A percentile compares a stretch with the other conserved stretches of the same genome.
Conservation (phyloP, 192 early-diverging fungal species). For the Diversispora epigaea region DNA sequence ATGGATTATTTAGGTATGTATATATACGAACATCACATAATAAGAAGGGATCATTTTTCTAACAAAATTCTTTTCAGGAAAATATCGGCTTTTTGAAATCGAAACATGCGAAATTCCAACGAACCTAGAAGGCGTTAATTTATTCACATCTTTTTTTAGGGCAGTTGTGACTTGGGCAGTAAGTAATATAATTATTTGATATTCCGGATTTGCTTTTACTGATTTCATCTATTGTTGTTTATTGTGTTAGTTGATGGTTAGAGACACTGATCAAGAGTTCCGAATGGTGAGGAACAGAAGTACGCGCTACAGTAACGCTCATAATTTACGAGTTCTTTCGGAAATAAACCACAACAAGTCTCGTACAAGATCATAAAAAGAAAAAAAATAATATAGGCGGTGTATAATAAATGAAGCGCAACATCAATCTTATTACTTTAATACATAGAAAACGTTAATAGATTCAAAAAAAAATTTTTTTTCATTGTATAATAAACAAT, state of each 20-base stretch:
- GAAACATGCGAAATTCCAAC: conserved; percentile 24
- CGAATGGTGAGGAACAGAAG: neutral
- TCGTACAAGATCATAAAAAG: neutral
- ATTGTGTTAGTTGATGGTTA: conserved; percentile 16
- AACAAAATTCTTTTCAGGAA: conserved; percentile 9
- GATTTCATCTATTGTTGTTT: conserved; percentile 13
- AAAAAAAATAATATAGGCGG: neutral
- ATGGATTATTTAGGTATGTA: conserved; percentile 32
- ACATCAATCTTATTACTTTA: too few species aligned
- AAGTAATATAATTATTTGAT: neutral
- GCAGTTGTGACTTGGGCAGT: conserved; percentile 19
- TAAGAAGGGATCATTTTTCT: neutral
- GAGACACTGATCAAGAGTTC: conserved; percentile 16
- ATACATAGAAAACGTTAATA: too few species aligned
- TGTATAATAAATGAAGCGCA: too few species aligned
- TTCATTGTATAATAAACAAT: too few species aligned
- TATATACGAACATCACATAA: neutral
- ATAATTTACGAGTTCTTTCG: conserved; percentile 13
- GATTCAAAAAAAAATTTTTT: too few species aligned
- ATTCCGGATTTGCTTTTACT: neutral
- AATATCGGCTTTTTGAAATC: conserved; percentile 28
- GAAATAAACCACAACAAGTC: neutral
- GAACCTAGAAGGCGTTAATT: conserved; percentile 4
- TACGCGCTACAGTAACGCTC: conserved; percentile 10
- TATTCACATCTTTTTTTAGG: conserved; percentile 24